These are phyloP conservation scores for Obelidium mucronatum DNA, from an alignment of 192 early-diverging fungal species.

Conservation along the genomic window DNA sequence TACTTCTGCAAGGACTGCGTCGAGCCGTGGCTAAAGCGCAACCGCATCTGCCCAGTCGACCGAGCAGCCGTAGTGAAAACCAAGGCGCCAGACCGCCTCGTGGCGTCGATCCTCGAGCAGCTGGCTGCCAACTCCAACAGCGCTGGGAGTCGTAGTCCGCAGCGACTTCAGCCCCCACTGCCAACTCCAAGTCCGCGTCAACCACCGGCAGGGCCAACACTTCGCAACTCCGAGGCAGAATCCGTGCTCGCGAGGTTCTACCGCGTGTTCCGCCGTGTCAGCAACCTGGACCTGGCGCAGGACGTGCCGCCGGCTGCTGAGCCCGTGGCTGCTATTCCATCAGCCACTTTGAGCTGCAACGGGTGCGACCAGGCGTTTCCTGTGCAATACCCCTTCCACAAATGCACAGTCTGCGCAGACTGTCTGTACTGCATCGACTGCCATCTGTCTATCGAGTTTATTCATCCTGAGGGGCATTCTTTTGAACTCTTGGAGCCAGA, in stretches of 20 bases:
- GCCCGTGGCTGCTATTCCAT: not conserved
- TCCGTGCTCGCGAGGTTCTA: no score
- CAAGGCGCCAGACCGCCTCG: not conserved
- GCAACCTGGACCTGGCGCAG: no score
- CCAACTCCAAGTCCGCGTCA: not conserved
- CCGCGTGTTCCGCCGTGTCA: no score
- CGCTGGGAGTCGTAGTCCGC: not conserved
- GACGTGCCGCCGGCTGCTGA: not conserved
- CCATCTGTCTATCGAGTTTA: conserved; percentile 3
- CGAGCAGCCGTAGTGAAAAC: not conserved
- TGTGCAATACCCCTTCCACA: not conserved
- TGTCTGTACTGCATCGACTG: not conserved
- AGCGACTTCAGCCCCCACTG: not conserved
- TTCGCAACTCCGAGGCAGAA: no score
- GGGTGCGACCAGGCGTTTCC: not conserved
- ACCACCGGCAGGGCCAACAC: not conserved
- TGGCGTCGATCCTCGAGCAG: not conserved
- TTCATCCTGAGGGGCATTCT: not conserved
- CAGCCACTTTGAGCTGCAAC: not conserved
- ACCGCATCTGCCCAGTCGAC: conserved; percentile 12
- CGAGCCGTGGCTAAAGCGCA: not conserved
- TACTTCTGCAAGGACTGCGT: conserved; percentile 16
- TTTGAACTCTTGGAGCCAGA: no score
- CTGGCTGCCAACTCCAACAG: not conserved
- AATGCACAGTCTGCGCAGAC: not conserved